Evolutionary conservation across 305 asterid species (phyloP).

Genomic region (Fraxinus albicans): DNA sequence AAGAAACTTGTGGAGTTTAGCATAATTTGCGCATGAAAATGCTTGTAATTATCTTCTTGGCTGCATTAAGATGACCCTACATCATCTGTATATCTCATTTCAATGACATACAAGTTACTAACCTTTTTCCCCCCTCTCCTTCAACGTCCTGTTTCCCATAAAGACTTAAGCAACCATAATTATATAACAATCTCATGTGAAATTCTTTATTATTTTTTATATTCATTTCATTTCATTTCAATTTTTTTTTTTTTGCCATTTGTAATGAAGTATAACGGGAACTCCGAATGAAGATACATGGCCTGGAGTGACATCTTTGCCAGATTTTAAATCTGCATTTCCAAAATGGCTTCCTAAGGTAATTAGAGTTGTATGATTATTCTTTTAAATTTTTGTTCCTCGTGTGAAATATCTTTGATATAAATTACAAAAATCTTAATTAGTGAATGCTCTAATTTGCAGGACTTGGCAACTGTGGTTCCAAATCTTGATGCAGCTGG

Average conservation of each 20-base stretch:
- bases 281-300: constrained; percentile 92
- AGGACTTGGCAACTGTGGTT: constrained; percentile 80
- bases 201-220: background rate
- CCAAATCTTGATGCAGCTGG: constrained; percentile 81
- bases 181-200: background rate
- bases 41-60: background rate
- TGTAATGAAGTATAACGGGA: constrained; percentile 67
- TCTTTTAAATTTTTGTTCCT: background rate
- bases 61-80: background rate
- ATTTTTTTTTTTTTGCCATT: constrained; percentile 9
- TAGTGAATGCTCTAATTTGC: constrained; percentile 25
- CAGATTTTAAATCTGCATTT: constrained; percentile 87
- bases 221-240: background rate
- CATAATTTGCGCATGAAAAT: background rate
- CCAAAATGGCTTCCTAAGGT: constrained; percentile 93
- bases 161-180: background rate
- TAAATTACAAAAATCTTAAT: background rate
- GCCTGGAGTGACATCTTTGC: constrained; percentile 96
- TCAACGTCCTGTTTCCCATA: background rate
- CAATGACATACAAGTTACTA: background rate
- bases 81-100: background rate
- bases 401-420: constrained; percentile 1
- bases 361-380: constrained; percentile 2
- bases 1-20: background rate
- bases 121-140: background rate